A percentile compares a stretch with the other conserved stretches of the same genome.
Evolutionary conservation across 768 basidiomycete species (phyloP).

Genomic region (Tulasnella sp.): DNA sequence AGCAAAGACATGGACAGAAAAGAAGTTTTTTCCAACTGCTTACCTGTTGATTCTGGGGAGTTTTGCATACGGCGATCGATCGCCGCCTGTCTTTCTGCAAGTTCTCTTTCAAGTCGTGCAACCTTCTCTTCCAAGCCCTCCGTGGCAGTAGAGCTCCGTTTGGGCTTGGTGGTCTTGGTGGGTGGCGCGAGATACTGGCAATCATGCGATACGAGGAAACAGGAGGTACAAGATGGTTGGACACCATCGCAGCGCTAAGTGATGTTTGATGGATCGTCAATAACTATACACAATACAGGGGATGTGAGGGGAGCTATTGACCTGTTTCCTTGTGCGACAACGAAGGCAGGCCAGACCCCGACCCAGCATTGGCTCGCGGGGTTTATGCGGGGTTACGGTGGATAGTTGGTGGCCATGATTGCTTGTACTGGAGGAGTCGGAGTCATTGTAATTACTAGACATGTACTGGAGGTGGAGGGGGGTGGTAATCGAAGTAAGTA

Average conservation of each 20-base stretch:
- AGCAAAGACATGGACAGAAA: not conserved
- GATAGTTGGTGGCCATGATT: too few species aligned
- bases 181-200: not conserved
- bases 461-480: too few species aligned
- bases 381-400: too few species aligned
- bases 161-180: not conserved
- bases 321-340: constrained; percentile 6
- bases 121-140: not conserved
- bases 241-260: not conserved
- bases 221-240: constrained; percentile 1
- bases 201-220: not conserved
- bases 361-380: not conserved
- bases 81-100: not conserved
- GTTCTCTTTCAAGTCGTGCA: not conserved
- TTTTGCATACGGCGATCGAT: too few species aligned
- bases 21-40: not conserved
- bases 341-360: not conserved
- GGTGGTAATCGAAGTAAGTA: too few species aligned
- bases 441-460: too few species aligned
- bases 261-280: not conserved
- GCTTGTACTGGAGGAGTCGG: too few species aligned
- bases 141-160: not conserved
- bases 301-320: not conserved
- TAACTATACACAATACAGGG: too few species aligned
- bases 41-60: too few species aligned